Evolutionary conservation across 1,284 basidiomycete genomes (phyloP).

Genomic region (Pseudozyma thailandica): DNA sequence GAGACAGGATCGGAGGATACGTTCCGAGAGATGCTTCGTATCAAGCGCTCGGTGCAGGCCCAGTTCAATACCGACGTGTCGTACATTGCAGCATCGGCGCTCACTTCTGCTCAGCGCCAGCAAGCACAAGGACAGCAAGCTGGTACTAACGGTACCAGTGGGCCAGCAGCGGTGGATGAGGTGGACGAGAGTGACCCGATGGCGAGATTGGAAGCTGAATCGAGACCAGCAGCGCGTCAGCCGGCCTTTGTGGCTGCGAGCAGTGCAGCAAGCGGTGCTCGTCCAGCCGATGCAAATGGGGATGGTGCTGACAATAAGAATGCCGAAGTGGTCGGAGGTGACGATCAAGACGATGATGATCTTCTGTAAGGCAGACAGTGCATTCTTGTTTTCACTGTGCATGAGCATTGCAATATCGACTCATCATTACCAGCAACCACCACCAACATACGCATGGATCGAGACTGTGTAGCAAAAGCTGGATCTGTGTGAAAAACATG

Average conservation of each 20-base stretch:
- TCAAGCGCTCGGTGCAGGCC: constrained; percentile 97
- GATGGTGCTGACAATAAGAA: constrained; percentile 68
- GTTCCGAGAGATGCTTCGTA: constrained; percentile 97
- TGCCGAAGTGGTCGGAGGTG: constrained; percentile 53
- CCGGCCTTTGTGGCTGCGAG: constrained; percentile 59
- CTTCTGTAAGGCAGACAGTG: constrained; percentile 55
- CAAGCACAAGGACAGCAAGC: constrained; percentile 25
- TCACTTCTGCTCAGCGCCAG: constrained; percentile 28
- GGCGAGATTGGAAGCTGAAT: constrained; percentile 69
- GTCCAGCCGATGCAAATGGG: constrained; percentile 75
- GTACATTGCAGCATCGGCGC: constrained; percentile 68
- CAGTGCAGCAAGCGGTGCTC: constrained; percentile 72
- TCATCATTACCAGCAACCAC: too few species aligned
- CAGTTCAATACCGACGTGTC: constrained; percentile 94
- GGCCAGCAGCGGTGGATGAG: constrained; percentile 38
- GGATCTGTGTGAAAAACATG: too few species aligned
- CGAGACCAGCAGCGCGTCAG: constrained; percentile 12
- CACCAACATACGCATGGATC: too few species aligned
- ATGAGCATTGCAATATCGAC: too few species aligned
- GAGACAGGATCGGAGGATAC: constrained; percentile 98
- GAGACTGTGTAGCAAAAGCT: too few species aligned
- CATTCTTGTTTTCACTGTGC: too few species aligned
- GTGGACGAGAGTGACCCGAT: constrained; percentile 73
- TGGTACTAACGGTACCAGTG: constrained; percentile 54
- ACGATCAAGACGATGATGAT: constrained; percentile 66